phyloP scores from a whole-genome alignment of 768 basidiomycete genomes.

The Amanita muscaria region DNA sequence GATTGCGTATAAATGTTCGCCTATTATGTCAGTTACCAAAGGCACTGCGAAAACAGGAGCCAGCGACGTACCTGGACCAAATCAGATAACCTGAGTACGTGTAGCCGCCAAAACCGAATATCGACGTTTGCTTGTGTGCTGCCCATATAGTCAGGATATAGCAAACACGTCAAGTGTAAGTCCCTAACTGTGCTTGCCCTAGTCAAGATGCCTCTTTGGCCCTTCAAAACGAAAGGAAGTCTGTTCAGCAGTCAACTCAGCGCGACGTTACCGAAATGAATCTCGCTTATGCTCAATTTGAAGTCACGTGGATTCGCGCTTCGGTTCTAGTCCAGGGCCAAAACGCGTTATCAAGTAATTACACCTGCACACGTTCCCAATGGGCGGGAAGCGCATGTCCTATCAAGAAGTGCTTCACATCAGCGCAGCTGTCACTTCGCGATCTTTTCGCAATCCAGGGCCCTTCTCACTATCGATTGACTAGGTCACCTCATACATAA shows the following conservation, averaged over 20 bases:
- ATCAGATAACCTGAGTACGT: no score
- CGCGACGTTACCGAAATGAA: conserved; percentile 7
- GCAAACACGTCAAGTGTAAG: background rate
- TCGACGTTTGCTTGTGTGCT: background rate
- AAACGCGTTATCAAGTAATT: no score
- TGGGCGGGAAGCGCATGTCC: conserved; percentile 5
- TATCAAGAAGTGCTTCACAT: background rate
- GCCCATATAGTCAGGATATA: background rate
- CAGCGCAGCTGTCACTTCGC: conserved; percentile 3
- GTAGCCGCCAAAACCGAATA: no score
- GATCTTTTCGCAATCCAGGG: background rate
- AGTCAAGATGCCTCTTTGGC: background rate
- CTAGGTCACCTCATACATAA: background rate
- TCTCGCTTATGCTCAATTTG: no score
- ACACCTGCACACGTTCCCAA: conserved; percentile 1
- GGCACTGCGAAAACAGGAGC: no score
- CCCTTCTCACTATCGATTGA: background rate
- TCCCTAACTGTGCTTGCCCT: background rate
- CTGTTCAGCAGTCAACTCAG: background rate
- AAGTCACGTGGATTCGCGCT: conserved; percentile 2
- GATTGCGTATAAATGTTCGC: no score
- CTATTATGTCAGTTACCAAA: no score
- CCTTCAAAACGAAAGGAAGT: no score
- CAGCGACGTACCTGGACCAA: no score
- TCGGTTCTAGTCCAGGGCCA: background rate